Base-by-base conservation (phyloP, 2,329 filamentous ascomycete species). In the Colletotrichum sp. region DNA sequence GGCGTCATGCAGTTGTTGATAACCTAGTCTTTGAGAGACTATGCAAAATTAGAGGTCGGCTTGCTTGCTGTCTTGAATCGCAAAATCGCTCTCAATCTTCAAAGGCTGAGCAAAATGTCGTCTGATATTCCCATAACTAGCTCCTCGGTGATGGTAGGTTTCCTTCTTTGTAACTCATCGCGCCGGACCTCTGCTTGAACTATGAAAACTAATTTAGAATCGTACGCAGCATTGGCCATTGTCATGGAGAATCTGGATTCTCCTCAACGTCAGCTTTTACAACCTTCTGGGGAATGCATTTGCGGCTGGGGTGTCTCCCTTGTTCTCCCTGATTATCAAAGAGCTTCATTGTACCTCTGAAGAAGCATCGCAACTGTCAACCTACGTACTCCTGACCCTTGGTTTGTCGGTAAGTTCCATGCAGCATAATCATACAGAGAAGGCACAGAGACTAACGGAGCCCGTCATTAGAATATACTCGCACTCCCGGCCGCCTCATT, bases 191-290 rank as follows among this genome's bases (percentile, higher is more conserved):
- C 30, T 36, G 9, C 7, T 28, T 26, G 16, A 59, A 18, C 24
- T 8, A 52, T 13, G 44, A 13, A 28, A 59, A 28, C 55, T 59
- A 15, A 59, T 10, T 57, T 13, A 28, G 5, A n/a, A 9, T 13
- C 44, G 26, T 12, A 15, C 26, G 28, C 36, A 79, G 77, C 48
- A 65, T 18, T 79, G 78, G 77, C 78, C 77, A 15, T 52, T 79
- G 8, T 79, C 60, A 55, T 77, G 73, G 78, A 71, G 77, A 5
- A 68, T 79, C 16, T 36, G 73, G 59, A 77, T 79, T 13, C 73
- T 79, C 15, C 28, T 79, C 24, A 79, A 79, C n/a, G 64, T 79
- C 9, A 72, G 77, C 66, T 75, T 79, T 28, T 79, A 79, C 66
- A 79, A 79, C 62, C 70, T 78, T 52, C 67, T 79, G 24, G 77